phyloP scores from a whole-genome alignment of 2,329 filamentous ascomycete species.

The Penicillium sp. region DNA sequence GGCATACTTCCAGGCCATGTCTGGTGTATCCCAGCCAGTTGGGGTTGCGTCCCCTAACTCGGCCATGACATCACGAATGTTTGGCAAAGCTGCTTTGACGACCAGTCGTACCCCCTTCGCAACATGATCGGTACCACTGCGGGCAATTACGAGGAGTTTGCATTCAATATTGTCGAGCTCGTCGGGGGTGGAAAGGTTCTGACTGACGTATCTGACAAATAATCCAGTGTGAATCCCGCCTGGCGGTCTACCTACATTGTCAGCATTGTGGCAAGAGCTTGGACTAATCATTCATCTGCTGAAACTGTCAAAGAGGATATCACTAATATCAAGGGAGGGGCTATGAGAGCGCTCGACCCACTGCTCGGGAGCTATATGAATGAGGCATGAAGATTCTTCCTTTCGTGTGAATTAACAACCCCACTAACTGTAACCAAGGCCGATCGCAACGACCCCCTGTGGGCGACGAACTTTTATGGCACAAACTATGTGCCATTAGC shows the following conservation, averaged over 20 bases:
- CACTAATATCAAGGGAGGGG: slow-evolving; percentile 31
- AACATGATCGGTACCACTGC: not conserved
- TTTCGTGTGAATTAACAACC: not conserved
- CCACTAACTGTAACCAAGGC: slow-evolving; percentile 3
- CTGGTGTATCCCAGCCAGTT: not conserved
- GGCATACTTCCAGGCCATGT: not conserved
- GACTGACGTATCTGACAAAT: slow-evolving; percentile 31
- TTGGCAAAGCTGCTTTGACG: not conserved
- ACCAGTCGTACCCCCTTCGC: not conserved
- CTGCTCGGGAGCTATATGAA: slow-evolving; percentile 41
- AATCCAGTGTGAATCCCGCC: slow-evolving; percentile 52
- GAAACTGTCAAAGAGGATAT: slow-evolving; percentile 31
- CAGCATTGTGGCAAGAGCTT: slow-evolving; percentile 29
- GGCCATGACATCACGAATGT: not conserved
- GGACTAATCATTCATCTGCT: slow-evolving; percentile 16
- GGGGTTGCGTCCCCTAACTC: not conserved
- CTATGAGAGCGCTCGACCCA: slow-evolving; percentile 35
- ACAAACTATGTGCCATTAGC: not conserved
- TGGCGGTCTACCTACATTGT: slow-evolving; percentile 50
- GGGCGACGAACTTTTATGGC: not conserved
- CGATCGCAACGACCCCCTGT: slow-evolving; percentile 19
- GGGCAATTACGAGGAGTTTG: not conserved
- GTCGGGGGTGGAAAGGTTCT: slow-evolving; percentile 31
- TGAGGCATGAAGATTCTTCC: slow-evolving; percentile 21
- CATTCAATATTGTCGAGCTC: not conserved